These are phyloP conservation scores for Wickerhamiella pararugosa DNA, from an alignment of 1,139 yeast genomes.

Conservation along the genomic window DNA sequence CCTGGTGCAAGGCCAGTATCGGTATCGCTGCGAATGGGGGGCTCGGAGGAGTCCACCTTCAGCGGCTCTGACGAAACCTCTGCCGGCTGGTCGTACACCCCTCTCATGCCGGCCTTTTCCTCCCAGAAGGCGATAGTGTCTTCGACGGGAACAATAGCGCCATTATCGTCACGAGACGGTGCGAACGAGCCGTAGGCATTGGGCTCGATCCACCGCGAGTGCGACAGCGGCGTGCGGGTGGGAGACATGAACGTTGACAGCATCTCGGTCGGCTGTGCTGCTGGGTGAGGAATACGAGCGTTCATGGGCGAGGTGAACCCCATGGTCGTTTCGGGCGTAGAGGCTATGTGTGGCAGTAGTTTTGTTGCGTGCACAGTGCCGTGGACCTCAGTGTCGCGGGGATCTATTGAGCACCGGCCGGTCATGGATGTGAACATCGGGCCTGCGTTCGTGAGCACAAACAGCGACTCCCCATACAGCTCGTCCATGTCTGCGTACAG, in stretches of 20 bases:
- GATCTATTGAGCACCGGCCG: slow-evolving; percentile 50
- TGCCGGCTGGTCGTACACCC: not conserved
- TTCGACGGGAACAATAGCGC: slow-evolving; percentile 46
- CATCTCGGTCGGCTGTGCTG: slow-evolving; percentile 49
- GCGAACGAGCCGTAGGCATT: slow-evolving; percentile 58
- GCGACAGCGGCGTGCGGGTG: slow-evolving; percentile 68
- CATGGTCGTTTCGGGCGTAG: slow-evolving; percentile 23
- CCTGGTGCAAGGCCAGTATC: slow-evolving; percentile 5
- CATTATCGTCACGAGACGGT: slow-evolving; percentile 59
- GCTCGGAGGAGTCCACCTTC: not conserved
- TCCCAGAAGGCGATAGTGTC: slow-evolving; percentile 65
- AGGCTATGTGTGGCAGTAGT: slow-evolving; percentile 38
- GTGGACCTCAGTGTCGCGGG: slow-evolving; percentile 44
- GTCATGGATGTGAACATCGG: slow-evolving; percentile 60
- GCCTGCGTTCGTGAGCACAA: slow-evolving; percentile 33
- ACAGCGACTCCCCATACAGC: slow-evolving; percentile 50
- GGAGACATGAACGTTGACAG: slow-evolving; percentile 69
- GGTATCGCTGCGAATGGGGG: not conserved
- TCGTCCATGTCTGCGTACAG: slow-evolving; percentile 46
- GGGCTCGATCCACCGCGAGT: slow-evolving; percentile 68
- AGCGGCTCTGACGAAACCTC: not conserved
- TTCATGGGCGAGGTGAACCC: slow-evolving; percentile 34
- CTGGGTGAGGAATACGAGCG: slow-evolving; percentile 39
- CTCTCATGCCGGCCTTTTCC: slow-evolving; percentile 42
- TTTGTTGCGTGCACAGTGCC: slow-evolving; percentile 44